Evolutionary conservation across 2,329 filamentous ascomycete genomes (phyloP).

Genomic region (Talaromyces amestolkiae): DNA sequence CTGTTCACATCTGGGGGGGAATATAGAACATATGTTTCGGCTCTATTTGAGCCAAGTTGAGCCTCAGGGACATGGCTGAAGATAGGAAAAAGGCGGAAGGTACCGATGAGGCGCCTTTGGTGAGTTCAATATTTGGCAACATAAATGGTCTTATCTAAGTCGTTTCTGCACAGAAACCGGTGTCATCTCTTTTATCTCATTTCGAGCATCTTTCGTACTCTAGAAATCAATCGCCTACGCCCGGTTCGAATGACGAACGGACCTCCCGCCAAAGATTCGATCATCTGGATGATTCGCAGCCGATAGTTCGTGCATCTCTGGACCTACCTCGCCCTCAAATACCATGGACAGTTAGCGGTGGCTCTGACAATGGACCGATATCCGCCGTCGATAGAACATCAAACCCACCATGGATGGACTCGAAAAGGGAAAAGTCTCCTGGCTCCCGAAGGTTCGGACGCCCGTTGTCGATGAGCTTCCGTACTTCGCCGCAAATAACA

Average conservation of each 20-base stretch:
- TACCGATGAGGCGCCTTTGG: conserved; percentile 38
- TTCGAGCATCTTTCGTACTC: conserved; percentile 48
- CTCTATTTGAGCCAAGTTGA: conserved; percentile 26
- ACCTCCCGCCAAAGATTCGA: conserved; percentile 26
- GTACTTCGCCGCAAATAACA: conserved; percentile 41
- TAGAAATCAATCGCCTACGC: conserved; percentile 4
- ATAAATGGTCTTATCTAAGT: conserved; percentile 17
- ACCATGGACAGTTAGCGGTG: conserved; percentile 35
- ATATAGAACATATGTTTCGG: conserved; percentile 31
- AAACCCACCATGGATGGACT: conserved; percentile 26
- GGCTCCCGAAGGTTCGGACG: conserved; percentile 60
- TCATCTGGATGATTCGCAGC: conserved; percentile 33
- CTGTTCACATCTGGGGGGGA: background rate
- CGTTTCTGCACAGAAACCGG: conserved; percentile 39
- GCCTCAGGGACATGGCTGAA: conserved; percentile 37
- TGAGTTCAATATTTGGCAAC: conserved; percentile 24
- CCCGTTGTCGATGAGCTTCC: conserved; percentile 46
- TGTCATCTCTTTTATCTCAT: conserved; percentile 50
- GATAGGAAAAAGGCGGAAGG: conserved; percentile 33
- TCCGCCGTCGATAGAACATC: background rate
- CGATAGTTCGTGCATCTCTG: conserved; percentile 39
- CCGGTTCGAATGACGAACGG: conserved; percentile 11
- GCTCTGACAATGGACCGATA: conserved; percentile 23
- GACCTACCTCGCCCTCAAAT: conserved; percentile 43
- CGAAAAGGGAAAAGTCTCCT: conserved; percentile 45